These are phyloP conservation scores for Sclerotiophoma versabilis DNA, from an alignment of 2,329 filamentous ascomycete species.

Conservation along the genomic window DNA sequence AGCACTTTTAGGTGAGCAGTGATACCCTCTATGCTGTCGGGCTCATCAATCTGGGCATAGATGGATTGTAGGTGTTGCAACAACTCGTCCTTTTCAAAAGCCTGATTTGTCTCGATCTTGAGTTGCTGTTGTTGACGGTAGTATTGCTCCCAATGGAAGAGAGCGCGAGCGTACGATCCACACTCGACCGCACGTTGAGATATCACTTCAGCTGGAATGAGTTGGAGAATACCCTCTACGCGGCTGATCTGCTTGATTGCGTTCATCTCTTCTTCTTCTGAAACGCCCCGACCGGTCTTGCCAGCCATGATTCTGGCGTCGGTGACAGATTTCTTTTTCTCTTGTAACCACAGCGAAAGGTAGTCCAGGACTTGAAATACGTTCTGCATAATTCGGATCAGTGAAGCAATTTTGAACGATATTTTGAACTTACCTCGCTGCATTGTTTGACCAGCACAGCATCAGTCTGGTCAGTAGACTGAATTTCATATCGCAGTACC, in stretches of 20 bases:
- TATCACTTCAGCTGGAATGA: conserved; percentile 74
- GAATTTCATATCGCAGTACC: conserved; percentile 72
- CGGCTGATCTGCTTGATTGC: conserved; percentile 63
- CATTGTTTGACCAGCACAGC: conserved; percentile 81
- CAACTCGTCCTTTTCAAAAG: conserved; percentile 64
- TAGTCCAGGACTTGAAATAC: conserved; percentile 93
- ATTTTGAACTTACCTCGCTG: conserved; percentile 72
- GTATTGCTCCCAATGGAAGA: conserved; percentile 95
- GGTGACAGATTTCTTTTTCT: conserved; percentile 65
- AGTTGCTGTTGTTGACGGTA: conserved; percentile 64
- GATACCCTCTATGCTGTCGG: conserved; percentile 94
- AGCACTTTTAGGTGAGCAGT: conserved; percentile 84
- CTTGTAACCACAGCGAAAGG: conserved; percentile 85
- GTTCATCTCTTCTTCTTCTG: conserved; percentile 60
- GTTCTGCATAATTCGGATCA: conserved; percentile 63
- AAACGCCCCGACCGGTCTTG: conserved; percentile 53
- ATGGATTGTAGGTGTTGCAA: conserved; percentile 87
- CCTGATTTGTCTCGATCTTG: conserved; percentile 56
- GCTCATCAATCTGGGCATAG: conserved; percentile 97
- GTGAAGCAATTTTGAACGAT: too few relatives aligned
- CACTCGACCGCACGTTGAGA: conserved; percentile 90
- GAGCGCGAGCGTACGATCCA: conserved; percentile 86
- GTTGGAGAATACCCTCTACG: conserved; percentile 76
- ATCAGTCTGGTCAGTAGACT: conserved; percentile 62
- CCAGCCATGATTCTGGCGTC: conserved; percentile 52